phyloP scores from a whole-genome alignment of 2,329 filamentous ascomycete genomes.

The Aspergillus sp. region DNA sequence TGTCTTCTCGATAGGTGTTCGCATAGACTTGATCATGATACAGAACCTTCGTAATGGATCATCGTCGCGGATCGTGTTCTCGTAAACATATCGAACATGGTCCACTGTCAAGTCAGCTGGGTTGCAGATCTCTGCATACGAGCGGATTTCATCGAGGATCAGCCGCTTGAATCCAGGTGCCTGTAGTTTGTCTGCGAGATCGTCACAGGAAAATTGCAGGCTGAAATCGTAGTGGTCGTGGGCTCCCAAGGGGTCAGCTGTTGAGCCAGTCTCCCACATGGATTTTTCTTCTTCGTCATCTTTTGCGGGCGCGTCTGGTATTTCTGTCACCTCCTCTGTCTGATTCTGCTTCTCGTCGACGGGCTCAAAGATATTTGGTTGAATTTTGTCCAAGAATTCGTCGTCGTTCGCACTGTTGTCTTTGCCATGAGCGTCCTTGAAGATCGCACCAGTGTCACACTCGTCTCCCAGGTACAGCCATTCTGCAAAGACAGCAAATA shows the following conservation, averaged over 20 bases:
- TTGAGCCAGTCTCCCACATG: no score
- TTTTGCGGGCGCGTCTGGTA: no score
- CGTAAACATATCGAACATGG: background rate
- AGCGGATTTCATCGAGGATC: constrained; percentile 2
- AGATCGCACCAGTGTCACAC: constrained; percentile 1
- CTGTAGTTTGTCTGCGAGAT: constrained; percentile 3
- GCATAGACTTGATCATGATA: background rate
- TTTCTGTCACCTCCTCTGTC: background rate
- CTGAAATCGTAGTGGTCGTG: constrained; percentile 2
- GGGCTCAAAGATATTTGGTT: no score
- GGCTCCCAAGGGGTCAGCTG: background rate
- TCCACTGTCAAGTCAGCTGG: background rate
- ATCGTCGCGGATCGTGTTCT: background rate
- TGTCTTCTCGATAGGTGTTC: background rate
- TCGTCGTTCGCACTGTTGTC: no score
- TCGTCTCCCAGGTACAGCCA: constrained; percentile 2
- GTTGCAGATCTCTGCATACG: constrained; percentile 2
- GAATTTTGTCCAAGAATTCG: no score
- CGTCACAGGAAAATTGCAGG: constrained; percentile 1
- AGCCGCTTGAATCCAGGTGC: constrained; percentile 1
- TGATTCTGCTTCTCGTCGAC: background rate
- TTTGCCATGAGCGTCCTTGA: background rate
- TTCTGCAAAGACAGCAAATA: constrained; percentile 5
- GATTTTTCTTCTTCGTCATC: background rate
- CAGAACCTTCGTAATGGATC: background rate